phyloP scores from a whole-genome alignment of 2,329 filamentous ascomycete species.

The Aspergillus sp. region DNA sequence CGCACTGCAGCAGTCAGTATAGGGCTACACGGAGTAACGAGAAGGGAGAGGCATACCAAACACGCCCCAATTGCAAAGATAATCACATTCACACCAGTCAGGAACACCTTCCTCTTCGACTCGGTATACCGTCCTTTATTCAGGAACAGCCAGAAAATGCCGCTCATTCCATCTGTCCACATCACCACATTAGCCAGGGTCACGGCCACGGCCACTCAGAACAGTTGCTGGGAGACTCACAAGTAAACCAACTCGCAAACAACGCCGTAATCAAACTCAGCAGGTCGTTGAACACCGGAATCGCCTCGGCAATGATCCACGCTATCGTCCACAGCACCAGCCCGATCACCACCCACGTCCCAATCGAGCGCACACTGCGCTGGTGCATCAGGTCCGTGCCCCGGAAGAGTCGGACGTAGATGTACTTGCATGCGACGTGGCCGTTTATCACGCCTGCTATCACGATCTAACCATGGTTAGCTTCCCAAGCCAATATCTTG shows the following conservation, averaged over 20 bases:
- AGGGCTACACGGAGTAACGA: neutral
- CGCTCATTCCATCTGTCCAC: conserved; percentile 6
- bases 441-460: conserved; percentile 71
- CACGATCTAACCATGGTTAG: conserved; percentile 49
- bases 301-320: conserved; percentile 67
- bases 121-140: conserved; percentile 33
- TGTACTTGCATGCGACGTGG: conserved; percentile 64
- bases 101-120: conserved; percentile 29
- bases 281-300: conserved; percentile 68
- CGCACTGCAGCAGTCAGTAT: conserved; percentile 21
- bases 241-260: conserved; percentile 68
- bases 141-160: conserved; percentile 40
- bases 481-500: too few species aligned
- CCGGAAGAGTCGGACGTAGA: conserved; percentile 65
- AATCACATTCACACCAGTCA: conserved; percentile 28
- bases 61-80: conserved; percentile 22
- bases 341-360: conserved; percentile 61
- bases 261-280: conserved; percentile 64
- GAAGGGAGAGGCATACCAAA: neutral
- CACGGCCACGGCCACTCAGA: neutral
- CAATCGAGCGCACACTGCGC: conserved; percentile 51
- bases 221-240: conserved; percentile 23
- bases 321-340: conserved; percentile 58
- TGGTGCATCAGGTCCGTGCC: conserved; percentile 57
- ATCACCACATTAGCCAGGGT: neutral